These are phyloP conservation scores for Fistulinella prunicolor DNA, from an alignment of 768 basidiomycete genomes.

Conservation along the genomic window DNA sequence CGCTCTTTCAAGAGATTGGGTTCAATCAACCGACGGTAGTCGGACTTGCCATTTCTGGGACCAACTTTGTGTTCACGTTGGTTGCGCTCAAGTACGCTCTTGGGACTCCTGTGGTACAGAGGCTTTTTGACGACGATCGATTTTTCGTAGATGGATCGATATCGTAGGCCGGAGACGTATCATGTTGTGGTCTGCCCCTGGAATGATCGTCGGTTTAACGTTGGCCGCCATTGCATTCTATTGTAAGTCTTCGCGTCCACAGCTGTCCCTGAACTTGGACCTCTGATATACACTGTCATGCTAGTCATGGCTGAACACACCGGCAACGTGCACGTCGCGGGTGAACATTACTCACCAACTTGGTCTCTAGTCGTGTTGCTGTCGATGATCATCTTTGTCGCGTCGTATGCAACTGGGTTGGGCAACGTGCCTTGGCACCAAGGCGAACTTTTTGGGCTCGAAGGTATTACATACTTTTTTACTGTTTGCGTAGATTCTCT, in stretches of 20 bases:
- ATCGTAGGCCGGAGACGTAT: slow-evolving; percentile 66
- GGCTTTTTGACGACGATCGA: not conserved
- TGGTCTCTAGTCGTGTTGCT: slow-evolving; percentile 72
- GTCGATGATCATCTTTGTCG: slow-evolving; percentile 82
- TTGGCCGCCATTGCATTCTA: slow-evolving; percentile 66
- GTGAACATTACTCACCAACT: slow-evolving; percentile 51
- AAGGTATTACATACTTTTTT: slow-evolving; percentile 42
- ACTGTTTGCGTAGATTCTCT: too few relatives aligned
- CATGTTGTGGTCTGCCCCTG: slow-evolving; percentile 68
- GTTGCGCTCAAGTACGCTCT: slow-evolving; percentile 57
- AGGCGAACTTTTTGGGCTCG: slow-evolving; percentile 77
- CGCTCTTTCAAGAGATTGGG: slow-evolving; percentile 76
- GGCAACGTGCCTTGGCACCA: slow-evolving; percentile 89
- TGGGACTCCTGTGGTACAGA: not conserved
- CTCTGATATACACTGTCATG: too few relatives aligned
- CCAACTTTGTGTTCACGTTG: slow-evolving; percentile 77
- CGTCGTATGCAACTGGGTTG: slow-evolving; percentile 74
- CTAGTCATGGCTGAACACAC: slow-evolving; percentile 61
- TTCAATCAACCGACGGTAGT: slow-evolving; percentile 82
- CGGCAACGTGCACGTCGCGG: slow-evolving; percentile 55
- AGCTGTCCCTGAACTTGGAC: too few relatives aligned
- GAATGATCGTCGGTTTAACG: slow-evolving; percentile 65
- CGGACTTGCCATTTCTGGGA: slow-evolving; percentile 73
- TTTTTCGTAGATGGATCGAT: slow-evolving; percentile 46
- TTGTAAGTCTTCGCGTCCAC: slow-evolving; percentile 24